These are phyloP conservation scores for Leishmania gerbilli DNA, from an alignment of 208 protist genomes.

Conservation along the genomic window DNA sequence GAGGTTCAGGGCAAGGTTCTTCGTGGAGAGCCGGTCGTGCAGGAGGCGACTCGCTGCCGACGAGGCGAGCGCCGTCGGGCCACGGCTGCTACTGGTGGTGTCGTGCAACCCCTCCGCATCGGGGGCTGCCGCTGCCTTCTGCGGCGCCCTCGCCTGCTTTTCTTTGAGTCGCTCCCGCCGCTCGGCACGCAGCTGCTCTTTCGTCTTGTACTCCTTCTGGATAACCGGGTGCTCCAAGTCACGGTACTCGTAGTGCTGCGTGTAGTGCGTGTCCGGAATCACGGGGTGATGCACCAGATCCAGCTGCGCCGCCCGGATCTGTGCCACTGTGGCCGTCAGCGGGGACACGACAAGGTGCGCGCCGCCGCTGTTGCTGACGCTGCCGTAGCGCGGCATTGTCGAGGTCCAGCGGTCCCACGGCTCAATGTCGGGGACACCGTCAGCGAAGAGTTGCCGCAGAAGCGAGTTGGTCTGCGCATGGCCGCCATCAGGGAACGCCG, in stretches of 20 bases:
- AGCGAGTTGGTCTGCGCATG: slow-evolving; percentile 43
- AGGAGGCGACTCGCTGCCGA: slow-evolving; percentile 16
- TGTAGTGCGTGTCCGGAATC: slow-evolving; percentile 65
- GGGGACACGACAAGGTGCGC: slow-evolving; percentile 21
- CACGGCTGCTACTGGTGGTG: neutral
- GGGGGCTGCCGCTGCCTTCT: neutral
- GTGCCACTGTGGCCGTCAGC: slow-evolving; percentile 14
- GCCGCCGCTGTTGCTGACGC: neutral
- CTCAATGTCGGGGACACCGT: slow-evolving; percentile 82
- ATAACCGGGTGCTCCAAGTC: slow-evolving; percentile 26
- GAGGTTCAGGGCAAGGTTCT: slow-evolving; percentile 59
- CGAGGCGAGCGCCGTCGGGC: slow-evolving; percentile 1
- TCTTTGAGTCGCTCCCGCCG: slow-evolving; percentile 48
- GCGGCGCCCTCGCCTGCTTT: slow-evolving; percentile 39
- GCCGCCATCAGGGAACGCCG: neutral
- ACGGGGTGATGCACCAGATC: slow-evolving; percentile 60
- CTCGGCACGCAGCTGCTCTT: slow-evolving; percentile 67
- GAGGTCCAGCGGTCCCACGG: slow-evolving; percentile 84
- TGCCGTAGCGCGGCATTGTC: slow-evolving; percentile 60
- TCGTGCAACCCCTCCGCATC: neutral
- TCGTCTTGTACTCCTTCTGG: slow-evolving; percentile 49
- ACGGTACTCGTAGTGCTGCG: slow-evolving; percentile 41
- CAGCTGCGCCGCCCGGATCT: slow-evolving; percentile 28
- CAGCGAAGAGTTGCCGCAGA: slow-evolving; percentile 43
- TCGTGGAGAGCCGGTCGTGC: slow-evolving; percentile 68